Base-by-base conservation (phyloP, 352 stramenopile species). In the Pythium vanterpoolii region DNA sequence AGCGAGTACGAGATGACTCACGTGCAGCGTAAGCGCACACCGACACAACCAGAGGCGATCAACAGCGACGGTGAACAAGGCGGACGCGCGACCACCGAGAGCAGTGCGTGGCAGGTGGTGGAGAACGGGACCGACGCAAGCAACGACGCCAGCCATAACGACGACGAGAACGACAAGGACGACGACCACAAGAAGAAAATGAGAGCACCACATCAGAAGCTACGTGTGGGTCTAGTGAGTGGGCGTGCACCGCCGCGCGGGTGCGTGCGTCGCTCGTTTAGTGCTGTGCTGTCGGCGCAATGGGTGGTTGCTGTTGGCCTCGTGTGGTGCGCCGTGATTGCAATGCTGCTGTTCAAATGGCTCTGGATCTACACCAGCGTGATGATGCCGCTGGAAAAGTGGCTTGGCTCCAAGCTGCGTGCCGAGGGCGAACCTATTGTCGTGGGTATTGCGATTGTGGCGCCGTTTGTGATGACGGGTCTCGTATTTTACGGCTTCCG, bases 291-390 rank as follows among this genome's bases (percentile, higher is more conserved):
- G 18, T 68, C 53, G 39, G 30, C 47, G 18, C 46, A 47, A 43
- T 16, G 36, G 2, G 38, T 60, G 26, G 61, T 68, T 30, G 43
- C 47, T 1, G 1, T 60, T 14, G 55, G 62, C 31, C 33, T 69
- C 21, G 33, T 56, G 5, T 64, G 62, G 54, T 64, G 47, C 14
- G 49, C 30, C 27, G 39, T 64, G 10, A 21, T 60, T 19, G 56
- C 44, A 7, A n/a, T 55, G n/a, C 28, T 69, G 31, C 42, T 69
- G 7, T 31, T 69, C 38, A 60, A 51, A 30, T 69, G 49, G 62
- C 47, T 64, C 39, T 69, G 62, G 62, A 53, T 69, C 49, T 69
- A 69, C 33, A 26, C 51, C n/a, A 19, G 26, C 18, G 62, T 56
- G 19, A n/a, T 56, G 11, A 16, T 31, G 21, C 62, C 62, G 31